phyloP scores from a whole-genome alignment of 495 filamentous ascomycete genomes.

The Hapsidospora chrysogenum region DNA sequence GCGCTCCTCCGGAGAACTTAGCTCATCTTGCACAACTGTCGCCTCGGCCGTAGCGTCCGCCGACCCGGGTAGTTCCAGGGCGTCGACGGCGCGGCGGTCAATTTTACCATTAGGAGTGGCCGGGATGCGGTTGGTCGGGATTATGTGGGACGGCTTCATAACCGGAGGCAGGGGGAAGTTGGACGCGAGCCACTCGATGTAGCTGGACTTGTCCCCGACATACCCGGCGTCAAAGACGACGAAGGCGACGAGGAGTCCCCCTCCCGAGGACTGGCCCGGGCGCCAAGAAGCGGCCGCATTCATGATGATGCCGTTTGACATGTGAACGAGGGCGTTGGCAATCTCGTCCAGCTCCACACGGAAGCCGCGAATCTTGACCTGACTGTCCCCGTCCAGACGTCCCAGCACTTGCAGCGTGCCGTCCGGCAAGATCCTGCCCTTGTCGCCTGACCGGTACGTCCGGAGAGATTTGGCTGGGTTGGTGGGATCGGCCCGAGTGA shows the following conservation, averaged over 20 bases:
- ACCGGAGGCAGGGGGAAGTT: constrained; percentile 24
- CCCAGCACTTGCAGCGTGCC: constrained; percentile 17
- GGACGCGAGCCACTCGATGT: constrained; percentile 3
- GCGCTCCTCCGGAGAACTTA: neutral
- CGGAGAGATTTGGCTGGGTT: constrained; percentile 7
- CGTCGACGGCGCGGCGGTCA: constrained; percentile 18
- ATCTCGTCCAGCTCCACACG: constrained; percentile 28
- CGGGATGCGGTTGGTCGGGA: constrained; percentile 23
- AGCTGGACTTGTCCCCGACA: neutral
- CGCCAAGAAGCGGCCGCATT: constrained; percentile 5
- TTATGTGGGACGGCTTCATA: constrained; percentile 24
- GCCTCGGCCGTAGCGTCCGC: neutral
- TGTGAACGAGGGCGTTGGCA: constrained; percentile 13
- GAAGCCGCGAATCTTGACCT: constrained; percentile 25
- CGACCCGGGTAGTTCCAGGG: constrained; percentile 13
- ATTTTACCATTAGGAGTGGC: constrained; percentile 23
- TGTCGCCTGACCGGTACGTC: constrained; percentile 26
- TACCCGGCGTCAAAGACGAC: constrained; percentile 8
- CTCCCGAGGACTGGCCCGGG: neutral
- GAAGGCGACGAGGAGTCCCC: constrained; percentile 17
- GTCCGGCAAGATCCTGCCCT: constrained; percentile 13
- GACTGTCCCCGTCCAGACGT: constrained; percentile 23
- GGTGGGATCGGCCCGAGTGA: constrained; percentile 6
- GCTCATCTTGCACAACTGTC: neutral
- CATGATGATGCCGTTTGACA: neutral